Conservation (phyloP, 75 land plant species). For the Adiantum capillusveneris region DNA sequence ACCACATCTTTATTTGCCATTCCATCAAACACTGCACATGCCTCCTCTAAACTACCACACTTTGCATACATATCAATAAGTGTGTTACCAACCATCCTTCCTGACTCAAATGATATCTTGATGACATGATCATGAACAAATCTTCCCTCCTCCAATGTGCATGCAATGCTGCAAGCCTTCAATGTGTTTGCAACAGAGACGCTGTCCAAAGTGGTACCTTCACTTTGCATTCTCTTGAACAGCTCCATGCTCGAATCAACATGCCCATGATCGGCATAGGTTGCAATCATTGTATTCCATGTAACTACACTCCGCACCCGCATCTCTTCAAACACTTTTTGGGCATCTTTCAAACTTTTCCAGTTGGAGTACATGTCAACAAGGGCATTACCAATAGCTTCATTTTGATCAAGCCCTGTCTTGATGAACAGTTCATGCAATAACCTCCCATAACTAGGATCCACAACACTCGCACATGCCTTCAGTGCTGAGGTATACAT, state of each 20-base stretch:
- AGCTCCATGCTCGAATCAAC: constrained; percentile 4
- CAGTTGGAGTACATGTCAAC: constrained; percentile 18
- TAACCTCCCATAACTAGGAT: constrained; percentile 5
- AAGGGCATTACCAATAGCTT: constrained; percentile 11
- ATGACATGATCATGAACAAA: constrained; percentile 11
- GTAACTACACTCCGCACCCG: constrained; percentile 3
- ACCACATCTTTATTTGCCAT: constrained; percentile 15
- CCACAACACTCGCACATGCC: constrained; percentile 12
- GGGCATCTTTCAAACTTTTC: constrained; percentile 9
- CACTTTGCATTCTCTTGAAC: constrained; percentile 9
- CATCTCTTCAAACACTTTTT: constrained; percentile 7
- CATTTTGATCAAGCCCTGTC: constrained; percentile 11
- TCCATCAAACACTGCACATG: constrained; percentile 9
- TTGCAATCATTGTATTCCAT: constrained; percentile 18
- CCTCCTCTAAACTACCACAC: constrained; percentile 8
- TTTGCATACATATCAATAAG: constrained; percentile 15
- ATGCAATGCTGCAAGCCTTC: constrained; percentile 7
- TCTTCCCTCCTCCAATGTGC: constrained; percentile 11
- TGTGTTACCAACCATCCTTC: constrained; percentile 12
- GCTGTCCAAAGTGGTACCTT: constrained; percentile 1
- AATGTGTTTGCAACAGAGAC: constrained; percentile 10
- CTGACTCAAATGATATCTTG: constrained; percentile 8
- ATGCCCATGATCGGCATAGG: constrained; percentile 16
- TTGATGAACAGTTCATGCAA: constrained; percentile 5
- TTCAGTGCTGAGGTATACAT: background rate